Percentiles rank a stretch among this genome's conserved stretches.
Evolutionary conservation across 2,329 filamentous ascomycete genomes (phyloP).

Genomic region (Eutypella sp.): DNA sequence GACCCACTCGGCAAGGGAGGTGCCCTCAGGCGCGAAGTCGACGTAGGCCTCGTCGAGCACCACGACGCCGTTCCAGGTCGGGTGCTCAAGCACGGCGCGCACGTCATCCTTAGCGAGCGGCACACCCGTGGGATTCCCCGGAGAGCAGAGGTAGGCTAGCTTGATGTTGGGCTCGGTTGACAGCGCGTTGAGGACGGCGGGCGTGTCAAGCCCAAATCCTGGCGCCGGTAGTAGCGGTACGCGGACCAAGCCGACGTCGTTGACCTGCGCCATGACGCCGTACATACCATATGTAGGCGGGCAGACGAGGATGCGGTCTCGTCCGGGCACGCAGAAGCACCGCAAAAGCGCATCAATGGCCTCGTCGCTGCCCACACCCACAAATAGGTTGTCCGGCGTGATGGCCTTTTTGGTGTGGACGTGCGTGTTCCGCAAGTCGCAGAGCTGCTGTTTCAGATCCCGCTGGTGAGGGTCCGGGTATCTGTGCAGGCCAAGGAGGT

Average conservation of each 20-base stretch:
- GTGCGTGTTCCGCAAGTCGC: slow-evolving; percentile 80
- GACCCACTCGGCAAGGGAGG: slow-evolving; percentile 87
- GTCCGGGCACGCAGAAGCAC: slow-evolving; percentile 84
- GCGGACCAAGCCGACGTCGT: slow-evolving; percentile 81
- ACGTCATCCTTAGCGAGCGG: slow-evolving; percentile 73
- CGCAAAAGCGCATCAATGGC: slow-evolving; percentile 91
- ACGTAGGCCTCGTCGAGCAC: slow-evolving; percentile 94
- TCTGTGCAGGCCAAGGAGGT: slow-evolving; percentile 79
- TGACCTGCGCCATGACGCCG: slow-evolving; percentile 86
- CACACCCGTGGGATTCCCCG: slow-evolving; percentile 87
- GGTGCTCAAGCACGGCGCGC: slow-evolving; percentile 69
- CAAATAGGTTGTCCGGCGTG: slow-evolving; percentile 79
- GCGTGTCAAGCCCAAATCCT: slow-evolving; percentile 68
- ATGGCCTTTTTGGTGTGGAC: slow-evolving; percentile 70
- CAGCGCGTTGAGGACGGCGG: slow-evolving; percentile 62
- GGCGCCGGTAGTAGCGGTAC: slow-evolving; percentile 74
- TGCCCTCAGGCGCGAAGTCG: slow-evolving; percentile 77
- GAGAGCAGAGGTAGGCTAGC: slow-evolving; percentile 86
- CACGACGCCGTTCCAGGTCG: slow-evolving; percentile 91
- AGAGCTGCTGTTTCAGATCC: slow-evolving; percentile 80
- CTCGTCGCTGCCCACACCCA: slow-evolving; percentile 94
- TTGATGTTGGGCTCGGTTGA: slow-evolving; percentile 64
- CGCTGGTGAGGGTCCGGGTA: slow-evolving; percentile 96
- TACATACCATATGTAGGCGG: slow-evolving; percentile 99
- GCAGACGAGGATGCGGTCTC: slow-evolving; percentile 88